Percentiles rank a stretch among this genome's conserved stretches.
Conservation (phyloP, 345 rosid species). For the Gossypium anomalum region DNA sequence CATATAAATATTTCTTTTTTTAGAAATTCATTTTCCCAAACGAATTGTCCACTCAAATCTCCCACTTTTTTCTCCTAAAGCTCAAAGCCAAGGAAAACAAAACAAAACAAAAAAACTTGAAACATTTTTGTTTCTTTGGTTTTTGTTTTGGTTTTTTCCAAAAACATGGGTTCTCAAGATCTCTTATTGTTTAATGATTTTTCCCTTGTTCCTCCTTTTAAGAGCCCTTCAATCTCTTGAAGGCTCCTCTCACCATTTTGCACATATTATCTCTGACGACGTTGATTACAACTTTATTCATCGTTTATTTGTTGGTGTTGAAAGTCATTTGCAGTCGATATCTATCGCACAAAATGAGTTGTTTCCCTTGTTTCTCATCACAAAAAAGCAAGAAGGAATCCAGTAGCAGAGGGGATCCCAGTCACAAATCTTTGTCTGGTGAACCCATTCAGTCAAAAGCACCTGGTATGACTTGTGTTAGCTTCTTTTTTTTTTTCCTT, state of each 20-base stretch:
- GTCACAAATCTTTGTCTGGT: neutral
- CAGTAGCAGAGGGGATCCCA: neutral
- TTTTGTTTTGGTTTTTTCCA: constrained; percentile 1
- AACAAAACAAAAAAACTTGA: neutral
- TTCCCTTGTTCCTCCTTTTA: neutral
- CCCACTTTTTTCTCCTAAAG: neutral
- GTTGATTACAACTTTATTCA: neutral
- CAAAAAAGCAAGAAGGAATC: constrained; percentile 32
- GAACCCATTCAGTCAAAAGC: neutral
- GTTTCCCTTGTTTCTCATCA: constrained; percentile 69
- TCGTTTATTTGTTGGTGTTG: neutral
- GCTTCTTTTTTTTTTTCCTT: neutral
- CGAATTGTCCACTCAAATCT: neutral
- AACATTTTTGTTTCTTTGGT: neutral
- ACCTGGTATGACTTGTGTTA: neutral
- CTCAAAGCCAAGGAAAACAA: neutral
- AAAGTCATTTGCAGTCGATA: neutral
- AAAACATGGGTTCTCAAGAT: neutral
- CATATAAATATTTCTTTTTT: neutral
- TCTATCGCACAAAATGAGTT: constrained; percentile 44
- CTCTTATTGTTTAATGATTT: neutral
- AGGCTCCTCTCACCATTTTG: constrained; percentile 34
- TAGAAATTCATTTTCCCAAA: neutral
- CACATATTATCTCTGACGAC: neutral
- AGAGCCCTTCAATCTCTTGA: constrained; percentile 14